These are phyloP conservation scores for Apiospora phragmitis DNA, from an alignment of 2,329 filamentous ascomycete species.

Conservation along the genomic window DNA sequence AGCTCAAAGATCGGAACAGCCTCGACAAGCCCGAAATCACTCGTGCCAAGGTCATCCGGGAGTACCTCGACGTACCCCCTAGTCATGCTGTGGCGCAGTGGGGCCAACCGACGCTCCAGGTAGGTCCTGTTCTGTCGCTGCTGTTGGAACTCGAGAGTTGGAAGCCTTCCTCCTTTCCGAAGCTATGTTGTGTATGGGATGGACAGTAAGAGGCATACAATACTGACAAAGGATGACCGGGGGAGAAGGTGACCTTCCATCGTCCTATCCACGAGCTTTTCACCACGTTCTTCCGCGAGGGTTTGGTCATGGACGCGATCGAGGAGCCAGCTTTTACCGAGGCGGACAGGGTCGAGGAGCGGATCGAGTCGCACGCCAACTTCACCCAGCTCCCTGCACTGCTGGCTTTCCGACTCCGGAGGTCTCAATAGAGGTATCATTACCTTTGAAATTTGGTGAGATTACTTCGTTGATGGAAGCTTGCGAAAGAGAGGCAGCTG, in stretches of 20 bases:
- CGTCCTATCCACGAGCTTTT: slow-evolving; percentile 46
- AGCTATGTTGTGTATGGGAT: not conserved
- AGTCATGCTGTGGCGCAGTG: slow-evolving; percentile 36
- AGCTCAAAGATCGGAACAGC: slow-evolving; percentile 33
- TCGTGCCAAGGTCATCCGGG: slow-evolving; percentile 38
- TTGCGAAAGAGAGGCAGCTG: not conserved
- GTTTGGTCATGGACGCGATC: slow-evolving; percentile 44
- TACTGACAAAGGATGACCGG: not conserved
- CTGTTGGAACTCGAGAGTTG: not conserved
- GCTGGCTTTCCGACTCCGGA: slow-evolving; percentile 31
- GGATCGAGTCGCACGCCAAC: slow-evolving; percentile 38
- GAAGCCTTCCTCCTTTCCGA: not conserved
- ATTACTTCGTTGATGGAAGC: not conserved
- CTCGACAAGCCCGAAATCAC: slow-evolving; percentile 37
- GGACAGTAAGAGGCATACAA: not conserved
- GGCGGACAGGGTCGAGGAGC: slow-evolving; percentile 29
- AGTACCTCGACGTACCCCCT: slow-evolving; percentile 44
- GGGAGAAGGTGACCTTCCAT: slow-evolving; percentile 41
- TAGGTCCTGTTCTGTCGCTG: slow-evolving; percentile 23
- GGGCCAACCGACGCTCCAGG: slow-evolving; percentile 36
- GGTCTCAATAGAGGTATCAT: not conserved
- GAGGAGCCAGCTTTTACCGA: slow-evolving; percentile 47
- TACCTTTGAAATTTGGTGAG: not conserved
- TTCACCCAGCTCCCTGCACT: slow-evolving; percentile 39
- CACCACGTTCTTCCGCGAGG: slow-evolving; percentile 40